Evolutionary conservation across 1,139 yeast genomes (phyloP).

Genomic region (Blastobotrys malaysiensis): DNA sequence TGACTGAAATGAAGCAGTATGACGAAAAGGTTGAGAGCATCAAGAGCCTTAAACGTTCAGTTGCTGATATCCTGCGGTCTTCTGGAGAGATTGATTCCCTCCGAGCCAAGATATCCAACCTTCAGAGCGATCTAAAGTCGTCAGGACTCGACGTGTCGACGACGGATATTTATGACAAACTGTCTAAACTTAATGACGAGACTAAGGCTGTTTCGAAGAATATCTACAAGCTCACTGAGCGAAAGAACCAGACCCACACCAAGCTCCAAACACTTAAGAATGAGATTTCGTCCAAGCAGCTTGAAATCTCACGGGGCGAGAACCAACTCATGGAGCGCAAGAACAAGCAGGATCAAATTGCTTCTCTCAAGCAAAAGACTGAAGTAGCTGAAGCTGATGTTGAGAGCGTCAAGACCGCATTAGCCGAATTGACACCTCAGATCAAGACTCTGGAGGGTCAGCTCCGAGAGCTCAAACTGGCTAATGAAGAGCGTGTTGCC

Average conservation of each 20-base stretch:
- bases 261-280: slow-evolving; percentile 38
- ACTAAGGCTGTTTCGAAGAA: slow-evolving; percentile 44
- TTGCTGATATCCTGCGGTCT: slow-evolving; percentile 27
- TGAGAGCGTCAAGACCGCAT: background rate
- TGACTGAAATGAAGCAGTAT: background rate
- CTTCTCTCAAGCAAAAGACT: slow-evolving; percentile 20
- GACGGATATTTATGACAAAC: slow-evolving; percentile 47
- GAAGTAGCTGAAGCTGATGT: slow-evolving; percentile 3
- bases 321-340: slow-evolving; percentile 18
- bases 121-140: slow-evolving; percentile 34
- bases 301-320: slow-evolving; percentile 44
- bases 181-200: slow-evolving; percentile 40
- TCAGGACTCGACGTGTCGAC: background rate
- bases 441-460: background rate
- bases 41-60: slow-evolving; percentile 35
- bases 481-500: slow-evolving; percentile 12
- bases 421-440: slow-evolving; percentile 9
- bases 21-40: slow-evolving; percentile 21
- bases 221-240: slow-evolving; percentile 42
- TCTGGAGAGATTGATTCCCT: slow-evolving; percentile 22
- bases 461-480: slow-evolving; percentile 13
- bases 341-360: slow-evolving; percentile 28
- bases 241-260: slow-evolving; percentile 49
- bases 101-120: slow-evolving; percentile 17
- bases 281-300: slow-evolving; percentile 51